A percentile compares a stretch with the other conserved stretches of the same genome.
phyloP scores from a whole-genome alignment of 345 rosid genomes.

The Citrus inodora region DNA sequence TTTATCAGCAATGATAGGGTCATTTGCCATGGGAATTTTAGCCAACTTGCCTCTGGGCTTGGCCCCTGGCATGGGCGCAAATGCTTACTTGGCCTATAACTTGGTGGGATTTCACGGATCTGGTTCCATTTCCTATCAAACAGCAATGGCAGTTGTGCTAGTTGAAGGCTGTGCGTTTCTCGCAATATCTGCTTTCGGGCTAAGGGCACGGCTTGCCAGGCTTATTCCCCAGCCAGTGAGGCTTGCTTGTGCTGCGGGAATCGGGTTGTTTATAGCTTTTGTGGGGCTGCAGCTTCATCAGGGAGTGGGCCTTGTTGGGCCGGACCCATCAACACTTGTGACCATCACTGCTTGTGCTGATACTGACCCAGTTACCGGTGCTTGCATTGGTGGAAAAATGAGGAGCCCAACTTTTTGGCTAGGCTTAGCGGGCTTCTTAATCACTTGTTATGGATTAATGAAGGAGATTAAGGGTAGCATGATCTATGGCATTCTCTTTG shows the following conservation, averaged over 20 bases:
- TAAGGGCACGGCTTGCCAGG: constrained; percentile 59
- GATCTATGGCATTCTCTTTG: constrained; percentile 69
- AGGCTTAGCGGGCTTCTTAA: constrained; percentile 57
- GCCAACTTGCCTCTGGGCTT: constrained; percentile 82
- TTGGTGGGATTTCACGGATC: constrained; percentile 82
- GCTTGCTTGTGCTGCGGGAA: constrained; percentile 64
- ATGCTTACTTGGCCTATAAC: constrained; percentile 78
- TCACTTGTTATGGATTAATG: constrained; percentile 65
- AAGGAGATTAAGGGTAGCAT: constrained; percentile 76
- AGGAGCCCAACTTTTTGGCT: constrained; percentile 83
- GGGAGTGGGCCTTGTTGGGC: constrained; percentile 81
- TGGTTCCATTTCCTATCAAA: constrained; percentile 59
- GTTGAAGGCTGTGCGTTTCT: constrained; percentile 69
- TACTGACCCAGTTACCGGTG: constrained; percentile 49
- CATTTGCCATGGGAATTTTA: constrained; percentile 70
- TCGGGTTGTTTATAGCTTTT: constrained; percentile 84
- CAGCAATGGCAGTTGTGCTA: constrained; percentile 69
- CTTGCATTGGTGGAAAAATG: constrained; percentile 62
- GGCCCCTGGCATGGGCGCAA: constrained; percentile 93
- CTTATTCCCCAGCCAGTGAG: constrained; percentile 65
- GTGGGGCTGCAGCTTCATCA: constrained; percentile 78
- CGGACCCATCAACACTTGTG: constrained; percentile 61
- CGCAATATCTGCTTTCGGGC: constrained; percentile 52
- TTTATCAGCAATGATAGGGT: constrained; percentile 70
- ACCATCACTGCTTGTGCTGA: constrained; percentile 61